These are phyloP conservation scores for Cyclotella kingstonii DNA, from an alignment of 108 stramenopile species.

Conservation along the genomic window DNA sequence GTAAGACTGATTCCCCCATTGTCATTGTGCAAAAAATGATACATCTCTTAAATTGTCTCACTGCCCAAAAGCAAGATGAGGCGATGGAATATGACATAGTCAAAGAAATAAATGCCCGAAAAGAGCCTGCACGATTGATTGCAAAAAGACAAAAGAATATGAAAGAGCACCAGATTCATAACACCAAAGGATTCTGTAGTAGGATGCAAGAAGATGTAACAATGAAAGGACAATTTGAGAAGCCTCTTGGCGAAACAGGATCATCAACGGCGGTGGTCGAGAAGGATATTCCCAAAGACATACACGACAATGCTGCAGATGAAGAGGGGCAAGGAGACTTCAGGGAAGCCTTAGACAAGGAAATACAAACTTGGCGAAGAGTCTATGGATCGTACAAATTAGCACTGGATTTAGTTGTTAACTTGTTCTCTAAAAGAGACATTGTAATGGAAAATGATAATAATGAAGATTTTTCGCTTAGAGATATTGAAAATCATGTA, in stretches of 20 bases:
- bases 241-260: constrained; percentile 1
- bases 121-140: constrained; percentile 71
- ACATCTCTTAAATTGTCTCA: constrained; percentile 9
- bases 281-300: constrained; percentile 1
- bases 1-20: too few species aligned
- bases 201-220: too few species aligned
- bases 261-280: constrained; percentile 17
- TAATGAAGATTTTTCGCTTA: constrained; percentile 26
- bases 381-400: constrained; percentile 47
- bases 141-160: constrained; percentile 63
- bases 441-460: constrained; percentile 29
- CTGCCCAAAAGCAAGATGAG: constrained; percentile 48
- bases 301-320: neutral
- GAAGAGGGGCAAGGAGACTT: constrained; percentile 29
- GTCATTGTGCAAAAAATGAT: constrained; percentile 29
- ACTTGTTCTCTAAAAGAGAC: constrained; percentile 42
- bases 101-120: constrained; percentile 48
- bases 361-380: constrained; percentile 45
- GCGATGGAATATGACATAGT: constrained; percentile 59
- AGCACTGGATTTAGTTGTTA: constrained; percentile 64
- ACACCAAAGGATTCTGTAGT: constrained; percentile 3
- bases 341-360: constrained; percentile 48
- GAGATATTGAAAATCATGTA: too few species aligned
- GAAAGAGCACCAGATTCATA: constrained; percentile 20
- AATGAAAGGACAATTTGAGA: constrained; percentile 26